These are phyloP conservation scores for Urochloa ruziziensis DNA, from an alignment of 176 grass and related monocot species.

Conservation along the genomic window DNA sequence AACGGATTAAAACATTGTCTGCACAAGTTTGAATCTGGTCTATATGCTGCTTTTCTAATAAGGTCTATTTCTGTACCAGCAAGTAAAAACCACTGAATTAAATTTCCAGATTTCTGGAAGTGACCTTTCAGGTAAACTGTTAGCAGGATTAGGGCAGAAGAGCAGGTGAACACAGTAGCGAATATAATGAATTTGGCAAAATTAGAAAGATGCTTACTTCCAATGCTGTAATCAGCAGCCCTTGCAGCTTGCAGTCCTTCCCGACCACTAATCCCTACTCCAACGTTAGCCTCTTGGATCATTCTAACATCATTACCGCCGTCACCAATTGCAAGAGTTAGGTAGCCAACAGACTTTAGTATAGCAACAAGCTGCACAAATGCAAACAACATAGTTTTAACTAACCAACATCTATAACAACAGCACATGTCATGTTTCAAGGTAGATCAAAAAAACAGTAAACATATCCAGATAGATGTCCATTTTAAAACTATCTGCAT, in stretches of 20 bases:
- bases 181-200: slow-evolving; percentile 7
- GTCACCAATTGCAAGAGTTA: slow-evolving; percentile 89
- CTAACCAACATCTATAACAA: neutral
- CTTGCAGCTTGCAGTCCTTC: slow-evolving; percentile 95
- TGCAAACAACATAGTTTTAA: slow-evolving; percentile 29
- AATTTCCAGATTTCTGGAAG: neutral
- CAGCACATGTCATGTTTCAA: neutral
- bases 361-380: slow-evolving; percentile 77
- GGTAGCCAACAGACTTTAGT: slow-evolving; percentile 66
- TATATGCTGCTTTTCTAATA: too few relatives aligned
- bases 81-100: neutral
- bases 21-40: neutral
- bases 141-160: neutral
- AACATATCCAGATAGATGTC: neutral
- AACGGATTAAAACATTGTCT: neutral
- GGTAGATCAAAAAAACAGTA: slow-evolving; percentile 6
- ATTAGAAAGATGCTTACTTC: slow-evolving; percentile 52
- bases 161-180: neutral
- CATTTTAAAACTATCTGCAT: neutral
- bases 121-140: neutral
- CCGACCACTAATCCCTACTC: slow-evolving; percentile 91
- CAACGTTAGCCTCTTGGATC: slow-evolving; percentile 96
- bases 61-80: neutral
- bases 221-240: slow-evolving; percentile 94
- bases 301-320: slow-evolving; percentile 99